A percentile compares a stretch with the other conserved stretches of the same genome.
Evolutionary conservation across 495 filamentous ascomycete species (phyloP).

Genomic region (Trichoderma orchidacearum): DNA sequence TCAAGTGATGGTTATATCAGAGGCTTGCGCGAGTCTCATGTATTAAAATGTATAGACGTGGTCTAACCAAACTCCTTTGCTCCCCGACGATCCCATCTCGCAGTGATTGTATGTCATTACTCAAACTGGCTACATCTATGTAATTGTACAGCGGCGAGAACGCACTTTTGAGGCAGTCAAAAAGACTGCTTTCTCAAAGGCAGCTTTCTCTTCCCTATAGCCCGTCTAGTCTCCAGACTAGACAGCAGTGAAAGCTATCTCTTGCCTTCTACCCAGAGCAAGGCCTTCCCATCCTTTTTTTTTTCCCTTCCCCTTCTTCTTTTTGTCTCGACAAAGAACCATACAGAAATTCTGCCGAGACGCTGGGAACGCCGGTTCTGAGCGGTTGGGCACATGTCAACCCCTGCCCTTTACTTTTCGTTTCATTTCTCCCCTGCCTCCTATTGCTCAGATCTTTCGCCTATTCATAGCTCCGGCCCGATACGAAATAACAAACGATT

Average conservation of each 20-base stretch:
- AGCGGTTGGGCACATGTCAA: background rate
- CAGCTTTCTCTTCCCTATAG: background rate
- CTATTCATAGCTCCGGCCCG: background rate
- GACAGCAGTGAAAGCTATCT: background rate
- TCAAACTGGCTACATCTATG: background rate
- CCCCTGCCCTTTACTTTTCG: background rate
- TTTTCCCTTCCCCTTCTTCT: background rate
- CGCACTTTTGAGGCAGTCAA: background rate
- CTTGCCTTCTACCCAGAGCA: background rate
- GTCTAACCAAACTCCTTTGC: background rate
- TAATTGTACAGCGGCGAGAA: background rate
- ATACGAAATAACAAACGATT: background rate
- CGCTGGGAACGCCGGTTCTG: background rate
- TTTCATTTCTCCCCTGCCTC: background rate
- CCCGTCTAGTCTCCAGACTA: background rate
- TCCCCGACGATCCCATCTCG: background rate
- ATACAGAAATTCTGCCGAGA: background rate
- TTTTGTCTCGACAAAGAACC: background rate
- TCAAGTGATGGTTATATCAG: background rate
- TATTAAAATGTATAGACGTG: background rate
- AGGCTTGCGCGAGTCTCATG: background rate
- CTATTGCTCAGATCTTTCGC: background rate
- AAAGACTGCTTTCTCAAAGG: background rate
- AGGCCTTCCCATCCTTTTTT: background rate
- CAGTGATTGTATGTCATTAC: background rate